Conservation (phyloP, 129 eudicot species). For the Saposhnikovia divaricata region DNA sequence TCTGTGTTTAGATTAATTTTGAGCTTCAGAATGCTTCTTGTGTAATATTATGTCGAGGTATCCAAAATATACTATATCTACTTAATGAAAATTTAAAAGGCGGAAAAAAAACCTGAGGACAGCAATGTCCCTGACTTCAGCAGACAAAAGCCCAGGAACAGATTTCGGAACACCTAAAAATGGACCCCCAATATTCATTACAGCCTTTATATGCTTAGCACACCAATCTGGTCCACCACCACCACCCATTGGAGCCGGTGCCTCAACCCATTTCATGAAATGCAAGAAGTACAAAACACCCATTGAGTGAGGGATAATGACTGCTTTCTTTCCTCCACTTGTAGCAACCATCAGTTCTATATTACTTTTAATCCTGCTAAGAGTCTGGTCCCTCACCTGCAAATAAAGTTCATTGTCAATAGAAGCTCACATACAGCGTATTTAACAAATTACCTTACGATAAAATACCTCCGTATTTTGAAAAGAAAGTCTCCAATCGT, state of each 20-base stretch:
- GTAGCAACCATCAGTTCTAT: conserved; percentile 96
- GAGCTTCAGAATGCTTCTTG: neutral
- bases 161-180: conserved; percentile 96
- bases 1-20: neutral
- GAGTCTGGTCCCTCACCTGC: conserved; percentile 83
- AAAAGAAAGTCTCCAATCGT: conserved; percentile 95
- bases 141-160: conserved; percentile 92
- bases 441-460: neutral
- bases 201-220: conserved; percentile 85
- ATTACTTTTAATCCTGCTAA: conserved; percentile 86
- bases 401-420: neutral
- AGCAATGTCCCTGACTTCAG: conserved; percentile 94
- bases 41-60: neutral
- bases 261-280: conserved; percentile 99
- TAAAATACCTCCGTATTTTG: conserved; percentile 85
- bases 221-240: conserved; percentile 99
- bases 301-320: conserved; percentile 94
- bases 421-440: neutral
- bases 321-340: conserved; percentile 85
- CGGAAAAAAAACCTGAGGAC: conserved; percentile 54
- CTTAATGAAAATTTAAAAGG: neutral
- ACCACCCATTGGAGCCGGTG: conserved; percentile 98
- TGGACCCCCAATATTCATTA: conserved; percentile 97
- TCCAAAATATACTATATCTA: neutral
- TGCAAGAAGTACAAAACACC: conserved; percentile 89